Evolutionary conservation across 805 yeast genomes (phyloP), one percentile per base, ranked within the genome.

Genomic region (Saturnispora kantuleensis): DNA sequence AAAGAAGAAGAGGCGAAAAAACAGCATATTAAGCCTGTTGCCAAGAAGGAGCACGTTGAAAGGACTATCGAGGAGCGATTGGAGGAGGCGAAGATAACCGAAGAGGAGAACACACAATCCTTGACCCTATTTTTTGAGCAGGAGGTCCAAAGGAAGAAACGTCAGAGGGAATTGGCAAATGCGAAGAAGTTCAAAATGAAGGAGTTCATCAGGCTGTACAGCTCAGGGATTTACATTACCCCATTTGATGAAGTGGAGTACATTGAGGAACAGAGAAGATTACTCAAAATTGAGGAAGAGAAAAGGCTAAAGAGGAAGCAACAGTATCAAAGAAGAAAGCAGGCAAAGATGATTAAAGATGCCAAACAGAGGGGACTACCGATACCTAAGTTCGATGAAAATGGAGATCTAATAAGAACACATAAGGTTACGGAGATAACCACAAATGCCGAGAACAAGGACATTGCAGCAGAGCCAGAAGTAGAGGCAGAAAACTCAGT

Each of bases 21-120:
- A 47, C 52, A 58, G 30, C 38, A 42, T 9, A 39, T 41, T 6
- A 54, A 51, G 33, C 58, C 58, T 3, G 50, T 52, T 26, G 63
- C 56, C 4, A 57, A 50, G 62, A 69, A 58, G 65, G 65, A 54
- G 58, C 55, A 52, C 41, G 65, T 68, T 13, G 67, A 69, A 46
- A 65, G 78, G 56, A 82, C 93, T 0, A 83, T 83, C 53, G 87
- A 77, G 47, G 86, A 84, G 56, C 67, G 81, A 35, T 62, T 84
- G 38, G 81, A 73, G n/a, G 93, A 87, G 59, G 97, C 98, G 1
- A 67, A 79, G 38, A 83, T 81, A 53, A 93, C 97, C 0, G 98
- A 93, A 62, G 71, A 74, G 57, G 72, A 74, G 37, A 93, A 93
- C 60, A 66, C 78, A 2, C 67, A 76, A 26, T 83, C 96, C 3